Conservation (phyloP, 495 filamentous ascomycete species). For the Annulohypoxylon stygium region DNA sequence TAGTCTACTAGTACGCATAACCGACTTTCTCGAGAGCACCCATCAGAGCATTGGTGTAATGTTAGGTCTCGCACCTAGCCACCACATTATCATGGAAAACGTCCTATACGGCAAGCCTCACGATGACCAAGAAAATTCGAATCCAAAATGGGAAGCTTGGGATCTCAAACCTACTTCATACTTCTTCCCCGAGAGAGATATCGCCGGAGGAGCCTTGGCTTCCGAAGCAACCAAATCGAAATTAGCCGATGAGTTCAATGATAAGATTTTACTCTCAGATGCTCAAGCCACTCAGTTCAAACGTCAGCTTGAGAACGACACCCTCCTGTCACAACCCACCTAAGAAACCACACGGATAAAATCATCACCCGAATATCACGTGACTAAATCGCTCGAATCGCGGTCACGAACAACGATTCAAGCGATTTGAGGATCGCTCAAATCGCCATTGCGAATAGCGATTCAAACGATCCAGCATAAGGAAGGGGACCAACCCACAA, state of each 20-base stretch:
- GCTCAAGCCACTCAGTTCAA: slow-evolving; percentile 66
- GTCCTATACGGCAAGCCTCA: slow-evolving; percentile 67
- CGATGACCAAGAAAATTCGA: slow-evolving; percentile 53
- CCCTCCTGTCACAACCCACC: no score
- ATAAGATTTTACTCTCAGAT: slow-evolving; percentile 69
- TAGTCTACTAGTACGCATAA: slow-evolving; percentile 75
- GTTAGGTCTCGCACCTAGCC: slow-evolving; percentile 67
- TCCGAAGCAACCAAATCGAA: slow-evolving; percentile 69
- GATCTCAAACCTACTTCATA: slow-evolving; percentile 79
- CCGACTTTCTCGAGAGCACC: slow-evolving; percentile 70
- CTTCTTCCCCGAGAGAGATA: slow-evolving; percentile 78
- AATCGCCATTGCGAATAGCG: no score
- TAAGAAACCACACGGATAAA: no score
- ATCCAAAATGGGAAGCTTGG: slow-evolving; percentile 72
- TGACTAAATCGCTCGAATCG: no score
- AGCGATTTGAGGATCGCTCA: no score
- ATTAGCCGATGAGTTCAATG: slow-evolving; percentile 73
- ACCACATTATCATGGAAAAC: slow-evolving; percentile 82
- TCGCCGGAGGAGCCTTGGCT: slow-evolving; percentile 69
- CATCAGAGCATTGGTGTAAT: slow-evolving; percentile 67
- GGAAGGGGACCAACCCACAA: no score
- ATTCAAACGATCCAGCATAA: no score
- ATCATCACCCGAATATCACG: no score
- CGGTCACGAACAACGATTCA: no score
- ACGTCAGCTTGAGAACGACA: slow-evolving; percentile 66